These are phyloP conservation scores for Fusarium falciforme DNA, from an alignment of 2,329 filamentous ascomycete species.

Conservation along the genomic window DNA sequence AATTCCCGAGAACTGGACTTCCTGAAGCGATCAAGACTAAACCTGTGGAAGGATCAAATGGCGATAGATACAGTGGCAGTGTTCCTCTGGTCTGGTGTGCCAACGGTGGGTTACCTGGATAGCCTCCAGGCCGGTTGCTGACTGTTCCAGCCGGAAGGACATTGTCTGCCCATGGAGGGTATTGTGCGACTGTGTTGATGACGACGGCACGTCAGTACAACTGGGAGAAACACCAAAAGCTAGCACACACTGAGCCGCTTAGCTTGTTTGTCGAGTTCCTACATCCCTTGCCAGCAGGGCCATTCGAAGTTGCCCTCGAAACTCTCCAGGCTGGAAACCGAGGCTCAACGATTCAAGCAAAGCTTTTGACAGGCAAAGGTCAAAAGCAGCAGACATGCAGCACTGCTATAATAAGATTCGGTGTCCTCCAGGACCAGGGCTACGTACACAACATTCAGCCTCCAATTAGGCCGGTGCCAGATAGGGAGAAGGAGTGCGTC, in stretches of 20 bases:
- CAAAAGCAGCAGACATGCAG: not conserved
- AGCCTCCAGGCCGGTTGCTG: not conserved
- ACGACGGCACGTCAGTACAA: not conserved
- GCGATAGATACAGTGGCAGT: not conserved
- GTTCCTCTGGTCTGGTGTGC: not conserved
- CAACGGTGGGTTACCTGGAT: not conserved
- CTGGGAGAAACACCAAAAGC: not conserved
- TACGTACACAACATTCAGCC: not conserved
- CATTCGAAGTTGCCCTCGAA: not conserved
- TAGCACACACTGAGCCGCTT: not conserved
- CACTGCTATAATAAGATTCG: not conserved
- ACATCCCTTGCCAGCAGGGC: not conserved
- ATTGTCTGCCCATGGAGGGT: not conserved
- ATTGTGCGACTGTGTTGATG: not conserved
- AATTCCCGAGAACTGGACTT: not conserved
- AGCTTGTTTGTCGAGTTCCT: not conserved
- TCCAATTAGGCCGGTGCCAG: not conserved
- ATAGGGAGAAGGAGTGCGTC: not conserved
- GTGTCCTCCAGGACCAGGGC: not conserved
- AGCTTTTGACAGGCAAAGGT: not conserved
- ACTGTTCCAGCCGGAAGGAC: not conserved
- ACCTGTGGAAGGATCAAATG: not conserved
- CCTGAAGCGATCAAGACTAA: not conserved
- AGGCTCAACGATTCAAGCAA: not conserved
- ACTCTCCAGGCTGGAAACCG: not conserved